Conservation (phyloP, 768 basidiomycete genomes). For the Dentipellis fragilis region DNA sequence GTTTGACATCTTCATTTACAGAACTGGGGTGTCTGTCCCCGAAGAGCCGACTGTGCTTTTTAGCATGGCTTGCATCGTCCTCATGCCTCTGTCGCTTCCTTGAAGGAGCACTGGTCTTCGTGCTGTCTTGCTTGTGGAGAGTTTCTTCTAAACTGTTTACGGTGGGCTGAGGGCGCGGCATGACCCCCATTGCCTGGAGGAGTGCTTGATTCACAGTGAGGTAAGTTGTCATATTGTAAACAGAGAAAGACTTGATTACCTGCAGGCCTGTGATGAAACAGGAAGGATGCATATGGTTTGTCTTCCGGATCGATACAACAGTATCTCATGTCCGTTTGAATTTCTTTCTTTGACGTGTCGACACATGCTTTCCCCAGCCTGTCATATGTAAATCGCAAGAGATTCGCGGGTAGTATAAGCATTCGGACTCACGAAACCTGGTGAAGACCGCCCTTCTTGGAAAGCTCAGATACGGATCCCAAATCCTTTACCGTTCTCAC, state of each 20-base stretch:
- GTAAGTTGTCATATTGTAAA: no score
- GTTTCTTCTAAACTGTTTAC: background rate
- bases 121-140: background rate
- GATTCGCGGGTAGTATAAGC: background rate
- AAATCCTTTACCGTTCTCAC: background rate
- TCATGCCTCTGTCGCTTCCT: background rate
- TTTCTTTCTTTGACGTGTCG: no score
- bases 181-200: background rate
- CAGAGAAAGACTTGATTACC: background rate
- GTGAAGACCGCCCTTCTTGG: background rate
- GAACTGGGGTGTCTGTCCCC: no score
- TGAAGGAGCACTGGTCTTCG: background rate
- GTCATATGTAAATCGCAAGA: no score
- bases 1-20: background rate
- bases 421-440: background rate
- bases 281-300: background rate
- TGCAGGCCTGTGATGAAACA: background rate
- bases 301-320: background rate
- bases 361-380: no score
- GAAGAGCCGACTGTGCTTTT: no score
- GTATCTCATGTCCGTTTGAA: background rate
- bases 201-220: background rate
- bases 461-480: background rate
- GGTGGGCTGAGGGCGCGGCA: background rate
- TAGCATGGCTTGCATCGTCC: no score